Evolutionary conservation across 352 stramenopile species (phyloP), one percentile per base, ranked within the genome.

Genomic region (Phytophthora vignae): DNA sequence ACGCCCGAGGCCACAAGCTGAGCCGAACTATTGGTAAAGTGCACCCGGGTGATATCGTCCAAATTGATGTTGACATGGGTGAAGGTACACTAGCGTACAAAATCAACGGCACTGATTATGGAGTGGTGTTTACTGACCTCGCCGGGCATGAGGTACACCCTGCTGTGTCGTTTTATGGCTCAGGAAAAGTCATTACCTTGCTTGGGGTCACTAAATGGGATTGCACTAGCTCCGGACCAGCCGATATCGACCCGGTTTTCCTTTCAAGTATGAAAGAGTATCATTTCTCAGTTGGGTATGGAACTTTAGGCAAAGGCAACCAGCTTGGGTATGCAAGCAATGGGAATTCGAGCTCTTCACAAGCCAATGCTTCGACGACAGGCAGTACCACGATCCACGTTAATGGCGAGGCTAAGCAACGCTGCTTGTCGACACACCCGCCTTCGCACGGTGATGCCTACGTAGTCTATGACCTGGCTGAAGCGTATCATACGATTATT

Each of bases 61-160:
- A 95, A 69, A 83, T 98, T 54, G 88, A 97, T 61, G 81, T 98
- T 58, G 90, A 98, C 66, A 93, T 98, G 89, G 81, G 62, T 10
- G 89, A 93, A 83, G 88, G 90, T 11, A 97, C 89, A 8, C 64
- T 98, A 55, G 77, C 82, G 8, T 97, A 94, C 78, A 94, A 92
- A 72, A 95, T 97, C 71, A 98, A 98, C 58, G 87, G 92, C 17
- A 94, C 84, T 1, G 91, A 97, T 49, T 92, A 97, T 66, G 90
- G 90, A 4, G 84, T 93, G 9, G 90, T 93, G 1, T 97, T 97
- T 64, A 95, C 86, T 1, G 88, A 97, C 68, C 68, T 97, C 8
- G 69, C 71, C 25, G 90, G 90, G 0, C 87, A 94, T 48, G 88
- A 97, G 79, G 84, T 97, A 15, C 93, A 93, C 64, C 90, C 90